Evolutionary conservation across 805 yeast genomes (phyloP).

Genomic region (Starmerella powellii): DNA sequence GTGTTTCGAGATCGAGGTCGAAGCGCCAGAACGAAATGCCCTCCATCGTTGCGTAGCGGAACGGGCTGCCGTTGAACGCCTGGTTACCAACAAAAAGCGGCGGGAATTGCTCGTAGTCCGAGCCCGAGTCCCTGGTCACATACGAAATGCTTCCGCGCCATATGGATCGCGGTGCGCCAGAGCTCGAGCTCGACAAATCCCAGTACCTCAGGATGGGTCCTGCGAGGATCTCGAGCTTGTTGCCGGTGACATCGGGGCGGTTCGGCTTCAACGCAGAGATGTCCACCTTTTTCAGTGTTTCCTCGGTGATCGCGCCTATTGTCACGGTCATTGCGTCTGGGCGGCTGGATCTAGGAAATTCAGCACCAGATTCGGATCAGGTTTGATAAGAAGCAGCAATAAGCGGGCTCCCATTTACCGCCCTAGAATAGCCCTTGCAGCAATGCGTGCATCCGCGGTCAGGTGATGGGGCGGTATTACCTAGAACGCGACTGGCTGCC

Average conservation of each 20-base stretch:
- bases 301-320: constrained; percentile 9
- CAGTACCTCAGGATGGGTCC: constrained; percentile 70
- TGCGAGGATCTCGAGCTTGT: constrained; percentile 22
- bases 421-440: no score
- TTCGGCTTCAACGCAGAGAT: constrained; percentile 9
- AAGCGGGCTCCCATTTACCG: no score
- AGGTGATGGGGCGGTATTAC: no score
- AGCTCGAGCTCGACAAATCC: constrained; percentile 43
- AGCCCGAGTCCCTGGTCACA: constrained; percentile 39
- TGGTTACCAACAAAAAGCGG: constrained; percentile 25
- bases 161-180: constrained; percentile 23
- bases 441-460: no score
- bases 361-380: no score
- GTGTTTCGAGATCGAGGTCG: constrained; percentile 40
- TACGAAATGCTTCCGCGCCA: constrained; percentile 63
- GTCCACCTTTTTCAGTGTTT: constrained; percentile 9
- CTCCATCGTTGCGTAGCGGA: constrained; percentile 33
- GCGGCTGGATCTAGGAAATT: no score
- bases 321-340: not conserved
- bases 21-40: constrained; percentile 52
- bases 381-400: no score
- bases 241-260: constrained; percentile 7
- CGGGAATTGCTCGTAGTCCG: constrained; percentile 24
- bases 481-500: no score
- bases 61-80: constrained; percentile 33